Conservation (phyloP, 2,329 filamentous ascomycete species). For the Monosporascus sp. region DNA sequence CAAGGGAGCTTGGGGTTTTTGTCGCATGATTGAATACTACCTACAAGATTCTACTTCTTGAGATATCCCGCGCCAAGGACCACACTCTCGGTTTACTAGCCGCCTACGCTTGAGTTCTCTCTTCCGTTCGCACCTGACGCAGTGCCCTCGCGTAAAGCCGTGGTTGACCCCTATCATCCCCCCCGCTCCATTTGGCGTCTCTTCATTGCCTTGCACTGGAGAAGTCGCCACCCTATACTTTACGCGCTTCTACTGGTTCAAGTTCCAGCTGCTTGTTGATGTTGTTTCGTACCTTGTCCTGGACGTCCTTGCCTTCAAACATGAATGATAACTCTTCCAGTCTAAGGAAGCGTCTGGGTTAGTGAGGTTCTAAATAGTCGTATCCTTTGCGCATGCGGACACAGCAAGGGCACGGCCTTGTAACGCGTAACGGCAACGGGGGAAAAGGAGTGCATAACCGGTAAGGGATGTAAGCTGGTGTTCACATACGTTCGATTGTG, state of each 20-base stretch:
- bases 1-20: too few species aligned
- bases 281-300: constrained; percentile 18
- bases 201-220: neutral
- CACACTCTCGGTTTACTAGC: too few species aligned
- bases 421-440: neutral
- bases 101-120: too few species aligned
- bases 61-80: too few species aligned
- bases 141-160: too few species aligned
- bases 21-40: too few species aligned
- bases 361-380: neutral
- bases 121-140: too few species aligned
- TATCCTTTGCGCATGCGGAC: neutral
- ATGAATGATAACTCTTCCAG: constrained; percentile 30
- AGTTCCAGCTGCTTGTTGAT: constrained; percentile 25
- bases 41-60: too few species aligned
- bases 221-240: neutral
- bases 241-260: constrained; percentile 6
- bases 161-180: too few species aligned
- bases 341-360: neutral
- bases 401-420: neutral
- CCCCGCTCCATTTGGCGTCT: neutral
- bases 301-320: constrained; percentile 27
- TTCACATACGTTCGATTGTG: constrained; percentile 19
- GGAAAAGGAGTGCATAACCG: neutral
- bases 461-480: too few species aligned